phyloP scores from a whole-genome alignment of 148 eudicot genomes.

The Selenicereus undatus region DNA sequence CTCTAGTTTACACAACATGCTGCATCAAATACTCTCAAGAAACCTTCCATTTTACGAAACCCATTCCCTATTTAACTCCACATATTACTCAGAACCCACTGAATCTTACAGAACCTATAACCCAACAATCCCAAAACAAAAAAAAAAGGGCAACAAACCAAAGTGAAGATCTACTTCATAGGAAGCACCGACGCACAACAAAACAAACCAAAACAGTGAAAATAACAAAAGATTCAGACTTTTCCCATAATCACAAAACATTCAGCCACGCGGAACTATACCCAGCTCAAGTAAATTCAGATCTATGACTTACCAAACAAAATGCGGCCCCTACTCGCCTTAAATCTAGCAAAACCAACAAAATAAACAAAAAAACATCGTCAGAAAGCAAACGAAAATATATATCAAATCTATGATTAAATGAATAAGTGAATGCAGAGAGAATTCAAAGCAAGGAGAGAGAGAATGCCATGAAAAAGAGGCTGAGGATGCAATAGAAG shows the following conservation, averaged over 20 bases:
- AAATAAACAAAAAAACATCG: neutral
- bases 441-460: neutral
- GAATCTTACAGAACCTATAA: neutral
- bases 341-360: conserved; percentile 31
- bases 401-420: neutral
- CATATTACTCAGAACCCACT: neutral
- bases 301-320: conserved; percentile 36
- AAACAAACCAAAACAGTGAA: conserved; percentile 10
- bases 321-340: conserved; percentile 25
- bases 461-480: conserved; percentile 10
- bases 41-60: neutral
- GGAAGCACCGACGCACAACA: conserved; percentile 17
- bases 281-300: conserved; percentile 21
- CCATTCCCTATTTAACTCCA: conserved; percentile 2
- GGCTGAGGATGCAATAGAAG: conserved; percentile 2
- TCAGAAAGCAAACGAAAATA: neutral
- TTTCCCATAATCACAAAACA: conserved; percentile 17
- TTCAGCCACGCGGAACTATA: neutral
- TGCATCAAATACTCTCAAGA: neutral
- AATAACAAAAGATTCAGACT: neutral
- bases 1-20: neutral
- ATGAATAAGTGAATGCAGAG: neutral
- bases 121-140: neutral
- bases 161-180: conserved; percentile 9
- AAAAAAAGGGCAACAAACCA: neutral